These are phyloP conservation scores for Colletotrichum magnum DNA, from an alignment of 2,329 filamentous ascomycete genomes.

Conservation along the genomic window DNA sequence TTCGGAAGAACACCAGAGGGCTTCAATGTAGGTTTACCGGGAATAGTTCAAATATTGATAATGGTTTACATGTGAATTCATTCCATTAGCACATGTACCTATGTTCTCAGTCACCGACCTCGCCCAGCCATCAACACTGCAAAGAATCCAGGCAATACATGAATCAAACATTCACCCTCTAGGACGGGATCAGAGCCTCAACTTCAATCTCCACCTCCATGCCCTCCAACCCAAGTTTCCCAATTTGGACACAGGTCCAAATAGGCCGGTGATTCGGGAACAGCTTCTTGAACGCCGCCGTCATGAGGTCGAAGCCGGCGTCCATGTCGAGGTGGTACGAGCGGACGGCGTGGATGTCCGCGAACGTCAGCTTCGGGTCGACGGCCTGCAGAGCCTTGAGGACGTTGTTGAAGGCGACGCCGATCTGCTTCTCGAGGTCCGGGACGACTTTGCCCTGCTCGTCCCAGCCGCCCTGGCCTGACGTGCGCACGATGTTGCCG, in stretches of 20 bases:
- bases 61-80: too few species aligned
- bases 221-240: constrained; percentile 58
- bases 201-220: constrained; percentile 75
- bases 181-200: constrained; percentile 50
- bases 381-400: constrained; percentile 43
- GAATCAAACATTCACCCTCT: not conserved
- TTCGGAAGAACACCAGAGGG: too few species aligned
- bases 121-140: too few species aligned
- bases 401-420: constrained; percentile 49
- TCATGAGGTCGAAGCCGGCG: constrained; percentile 55
- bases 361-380: constrained; percentile 50
- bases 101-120: too few species aligned
- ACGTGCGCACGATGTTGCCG: constrained; percentile 45
- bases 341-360: constrained; percentile 46
- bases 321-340: constrained; percentile 46
- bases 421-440: constrained; percentile 57
- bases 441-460: constrained; percentile 40
- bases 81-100: too few species aligned
- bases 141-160: too few species aligned
- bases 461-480: constrained; percentile 46
- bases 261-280: constrained; percentile 67
- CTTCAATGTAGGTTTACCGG: too few species aligned
- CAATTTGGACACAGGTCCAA: constrained; percentile 68
- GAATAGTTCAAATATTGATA: too few species aligned
- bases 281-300: constrained; percentile 62